Evolutionary conservation across 192 early-diverging fungal species (phyloP).

Genomic region (Dissophora ornata): DNA sequence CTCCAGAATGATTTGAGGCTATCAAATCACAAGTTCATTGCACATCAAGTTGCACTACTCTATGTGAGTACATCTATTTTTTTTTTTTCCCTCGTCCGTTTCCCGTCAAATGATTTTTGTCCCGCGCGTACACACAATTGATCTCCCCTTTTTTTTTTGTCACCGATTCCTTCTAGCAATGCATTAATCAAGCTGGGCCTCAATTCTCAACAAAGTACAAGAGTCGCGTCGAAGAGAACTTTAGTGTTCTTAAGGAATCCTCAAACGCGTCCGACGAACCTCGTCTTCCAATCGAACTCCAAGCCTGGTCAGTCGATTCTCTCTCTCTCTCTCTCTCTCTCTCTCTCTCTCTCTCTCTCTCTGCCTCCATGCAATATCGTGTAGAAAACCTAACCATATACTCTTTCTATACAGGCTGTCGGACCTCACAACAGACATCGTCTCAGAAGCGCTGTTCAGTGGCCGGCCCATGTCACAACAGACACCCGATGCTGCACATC

Average conservation of each 20-base stretch:
- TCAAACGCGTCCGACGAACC: constrained; percentile 53
- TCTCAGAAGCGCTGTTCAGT: constrained; percentile 57
- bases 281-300: constrained; percentile 40
- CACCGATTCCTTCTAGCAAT: constrained; percentile 39
- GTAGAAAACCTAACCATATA: background rate
- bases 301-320: constrained; percentile 44
- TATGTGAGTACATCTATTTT: constrained; percentile 53
- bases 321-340: background rate
- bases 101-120: too few relatives aligned
- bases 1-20: constrained; percentile 61
- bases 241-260: constrained; percentile 50
- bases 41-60: constrained; percentile 64
- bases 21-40: constrained; percentile 65
- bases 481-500: constrained; percentile 39
- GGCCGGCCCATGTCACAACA: constrained; percentile 52
- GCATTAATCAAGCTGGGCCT: constrained; percentile 56
- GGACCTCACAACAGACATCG: constrained; percentile 58
- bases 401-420: constrained; percentile 44
- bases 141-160: background rate
- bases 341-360: background rate
- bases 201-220: constrained; percentile 58
- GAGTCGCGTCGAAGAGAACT: constrained; percentile 56
- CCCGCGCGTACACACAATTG: too few relatives aligned
- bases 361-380: too few relatives aligned
- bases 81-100: background rate